Percentiles rank a stretch among this genome's conserved stretches.
phyloP scores from a whole-genome alignment of 2,329 filamentous ascomycete species.

The Periconia macrospinosa region DNA sequence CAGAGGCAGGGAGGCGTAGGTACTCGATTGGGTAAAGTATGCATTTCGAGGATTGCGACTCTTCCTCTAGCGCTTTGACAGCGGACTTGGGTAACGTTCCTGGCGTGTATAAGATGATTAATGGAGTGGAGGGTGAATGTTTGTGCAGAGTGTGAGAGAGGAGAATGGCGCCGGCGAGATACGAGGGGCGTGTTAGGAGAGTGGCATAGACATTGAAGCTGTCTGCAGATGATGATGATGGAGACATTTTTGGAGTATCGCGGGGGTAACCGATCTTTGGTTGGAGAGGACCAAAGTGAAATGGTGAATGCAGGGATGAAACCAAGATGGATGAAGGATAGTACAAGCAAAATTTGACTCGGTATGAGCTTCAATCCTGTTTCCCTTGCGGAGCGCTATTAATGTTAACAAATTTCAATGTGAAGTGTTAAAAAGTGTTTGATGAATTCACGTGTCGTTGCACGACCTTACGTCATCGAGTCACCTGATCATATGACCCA shows the following conservation, averaged over 20 bases:
- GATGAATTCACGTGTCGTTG: neutral
- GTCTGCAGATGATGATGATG: neutral
- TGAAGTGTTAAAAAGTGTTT: neutral
- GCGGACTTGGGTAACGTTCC: constrained; percentile 43
- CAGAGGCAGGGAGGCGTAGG: constrained; percentile 40
- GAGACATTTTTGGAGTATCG: neutral
- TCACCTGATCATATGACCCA: constrained; percentile 5
- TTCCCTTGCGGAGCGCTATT: too few species aligned
- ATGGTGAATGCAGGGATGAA: neutral
- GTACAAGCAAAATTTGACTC: too few species aligned
- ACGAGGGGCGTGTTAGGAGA: constrained; percentile 55
- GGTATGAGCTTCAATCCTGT: too few species aligned
- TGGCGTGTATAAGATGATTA: constrained; percentile 55
- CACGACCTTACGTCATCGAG: constrained; percentile 8
- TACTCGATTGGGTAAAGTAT: constrained; percentile 45
- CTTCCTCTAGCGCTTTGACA: constrained; percentile 46
- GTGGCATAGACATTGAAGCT: constrained; percentile 49
- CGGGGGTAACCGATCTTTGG: neutral
- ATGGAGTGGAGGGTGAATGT: constrained; percentile 49
- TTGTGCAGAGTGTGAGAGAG: constrained; percentile 54
- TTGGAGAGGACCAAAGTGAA: neutral
- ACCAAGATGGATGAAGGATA: too few species aligned
- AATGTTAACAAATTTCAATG: too few species aligned
- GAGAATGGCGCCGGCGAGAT: constrained; percentile 56
- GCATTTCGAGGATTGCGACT: constrained; percentile 46